Percentiles rank a stretch among this genome's conserved stretches.
Evolutionary conservation across 2,329 filamentous ascomycete species (phyloP).

Genomic region (Xenoacremonium recifei): DNA sequence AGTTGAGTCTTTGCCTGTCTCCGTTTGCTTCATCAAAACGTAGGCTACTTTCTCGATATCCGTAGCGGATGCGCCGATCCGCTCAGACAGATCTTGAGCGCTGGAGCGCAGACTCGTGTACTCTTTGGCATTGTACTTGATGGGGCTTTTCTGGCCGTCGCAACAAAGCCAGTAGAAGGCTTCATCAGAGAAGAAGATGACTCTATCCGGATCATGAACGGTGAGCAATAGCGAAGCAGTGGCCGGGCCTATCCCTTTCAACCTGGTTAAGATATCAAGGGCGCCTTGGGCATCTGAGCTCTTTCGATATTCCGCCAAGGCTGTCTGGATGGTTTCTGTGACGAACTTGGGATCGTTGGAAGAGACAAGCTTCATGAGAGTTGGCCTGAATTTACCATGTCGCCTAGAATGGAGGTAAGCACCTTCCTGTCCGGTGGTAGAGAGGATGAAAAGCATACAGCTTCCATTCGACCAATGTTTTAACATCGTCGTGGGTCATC

Average conservation of each 20-base stretch:
- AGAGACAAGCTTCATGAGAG: constrained; percentile 57
- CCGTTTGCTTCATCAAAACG: constrained; percentile 54
- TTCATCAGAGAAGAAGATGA: constrained; percentile 81
- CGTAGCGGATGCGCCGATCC: constrained; percentile 55
- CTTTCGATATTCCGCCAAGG: constrained; percentile 46
- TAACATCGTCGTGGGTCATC: constrained; percentile 58
- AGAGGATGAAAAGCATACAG: constrained; percentile 50
- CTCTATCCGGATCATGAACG: constrained; percentile 55
- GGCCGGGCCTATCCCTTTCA: constrained; percentile 77
- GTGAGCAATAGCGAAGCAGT: constrained; percentile 74
- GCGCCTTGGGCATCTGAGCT: constrained; percentile 41
- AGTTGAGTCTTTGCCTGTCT: constrained; percentile 3
- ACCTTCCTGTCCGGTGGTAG: neutral
- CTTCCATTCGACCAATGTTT: constrained; percentile 68
- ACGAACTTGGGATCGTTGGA: constrained; percentile 56
- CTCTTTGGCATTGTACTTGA: constrained; percentile 71
- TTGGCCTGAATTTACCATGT: constrained; percentile 63
- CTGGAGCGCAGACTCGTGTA: constrained; percentile 55
- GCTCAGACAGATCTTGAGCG: constrained; percentile 41
- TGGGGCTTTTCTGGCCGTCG: constrained; percentile 45
- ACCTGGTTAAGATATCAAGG: constrained; percentile 52
- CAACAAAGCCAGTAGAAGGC: constrained; percentile 70
- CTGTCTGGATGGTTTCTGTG: constrained; percentile 48
- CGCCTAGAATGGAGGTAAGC: constrained; percentile 36
- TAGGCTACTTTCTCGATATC: constrained; percentile 71